phyloP scores from a whole-genome alignment of 1,139 yeast species.

The Geotrichum reessii region DNA sequence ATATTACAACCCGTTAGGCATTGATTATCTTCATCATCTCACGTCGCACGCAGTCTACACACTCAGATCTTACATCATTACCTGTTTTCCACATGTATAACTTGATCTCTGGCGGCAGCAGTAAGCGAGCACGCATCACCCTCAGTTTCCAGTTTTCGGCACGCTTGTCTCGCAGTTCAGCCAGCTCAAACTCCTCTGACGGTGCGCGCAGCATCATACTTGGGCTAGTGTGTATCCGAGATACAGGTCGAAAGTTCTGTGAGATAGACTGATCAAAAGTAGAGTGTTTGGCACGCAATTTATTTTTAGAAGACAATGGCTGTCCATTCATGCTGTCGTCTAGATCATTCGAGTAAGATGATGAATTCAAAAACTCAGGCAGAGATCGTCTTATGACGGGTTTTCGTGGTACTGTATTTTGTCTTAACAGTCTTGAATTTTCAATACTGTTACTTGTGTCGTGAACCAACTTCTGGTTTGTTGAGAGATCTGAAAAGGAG shows the following conservation, averaged over 20 bases:
- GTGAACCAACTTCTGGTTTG: background rate
- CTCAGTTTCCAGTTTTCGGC: constrained; percentile 42
- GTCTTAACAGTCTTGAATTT: background rate
- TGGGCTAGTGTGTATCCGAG: background rate
- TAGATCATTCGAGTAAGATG: background rate
- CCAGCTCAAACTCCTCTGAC: constrained; percentile 26
- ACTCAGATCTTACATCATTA: constrained; percentile 25
- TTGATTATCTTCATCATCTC: background rate
- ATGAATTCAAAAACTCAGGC: background rate
- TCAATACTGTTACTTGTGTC: background rate
- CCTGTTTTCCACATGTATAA: constrained; percentile 36
- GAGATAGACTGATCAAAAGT: background rate
- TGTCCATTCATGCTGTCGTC: background rate
- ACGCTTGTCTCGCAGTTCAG: constrained; percentile 34
- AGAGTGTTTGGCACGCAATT: background rate
- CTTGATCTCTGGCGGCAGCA: constrained; percentile 30
- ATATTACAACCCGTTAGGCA: background rate
- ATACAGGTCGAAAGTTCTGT: background rate
- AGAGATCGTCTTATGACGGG: background rate
- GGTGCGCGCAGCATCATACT: background rate
- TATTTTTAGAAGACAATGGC: background rate
- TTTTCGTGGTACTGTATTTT: background rate
- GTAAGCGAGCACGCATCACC: constrained; percentile 34
- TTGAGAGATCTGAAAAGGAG: background rate
- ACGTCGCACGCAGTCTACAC: background rate